Evolutionary conservation across 139 green algal species (phyloP).

Genomic region (Astrephomene gubernaculifera): DNA sequence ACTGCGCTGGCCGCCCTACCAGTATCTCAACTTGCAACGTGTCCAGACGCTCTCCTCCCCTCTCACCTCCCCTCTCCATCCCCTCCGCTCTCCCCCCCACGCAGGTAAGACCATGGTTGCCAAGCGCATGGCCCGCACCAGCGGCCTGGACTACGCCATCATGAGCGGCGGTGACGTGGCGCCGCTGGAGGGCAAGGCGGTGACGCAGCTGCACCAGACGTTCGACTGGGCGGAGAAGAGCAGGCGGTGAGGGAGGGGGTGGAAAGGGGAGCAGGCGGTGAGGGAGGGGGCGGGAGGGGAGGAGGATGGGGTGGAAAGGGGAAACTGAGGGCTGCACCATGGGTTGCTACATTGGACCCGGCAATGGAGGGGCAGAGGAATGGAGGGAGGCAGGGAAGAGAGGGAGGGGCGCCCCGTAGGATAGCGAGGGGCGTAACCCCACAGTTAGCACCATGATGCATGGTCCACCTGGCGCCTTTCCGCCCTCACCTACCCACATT

Average conservation of each 20-base stretch:
- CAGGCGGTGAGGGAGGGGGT: constrained; percentile 27
- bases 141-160: constrained; percentile 97
- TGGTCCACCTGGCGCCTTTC: no score
- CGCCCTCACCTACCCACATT: no score
- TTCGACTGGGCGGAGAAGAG: constrained; percentile 97
- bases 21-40: no score
- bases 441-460: no score
- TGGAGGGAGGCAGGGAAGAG: background rate
- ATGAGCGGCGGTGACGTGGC: constrained; percentile 97
- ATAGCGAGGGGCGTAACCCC: no score
- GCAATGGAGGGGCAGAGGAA: background rate
- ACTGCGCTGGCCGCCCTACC: no score
- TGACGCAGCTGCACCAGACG: constrained; percentile 97
- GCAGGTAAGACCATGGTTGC: constrained; percentile 97
- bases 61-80: constrained; percentile 47
- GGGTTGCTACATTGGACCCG: no score
- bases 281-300: background rate
- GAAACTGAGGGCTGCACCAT: background rate
- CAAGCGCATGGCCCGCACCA: constrained; percentile 93
- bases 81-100: constrained; percentile 66
- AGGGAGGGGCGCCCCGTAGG: no score
- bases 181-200: constrained; percentile 86
- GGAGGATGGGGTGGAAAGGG: background rate
- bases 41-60: no score
- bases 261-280: background rate